Conservation (phyloP, 352 stramenopile genomes). For the Phytophthora cactorum region DNA sequence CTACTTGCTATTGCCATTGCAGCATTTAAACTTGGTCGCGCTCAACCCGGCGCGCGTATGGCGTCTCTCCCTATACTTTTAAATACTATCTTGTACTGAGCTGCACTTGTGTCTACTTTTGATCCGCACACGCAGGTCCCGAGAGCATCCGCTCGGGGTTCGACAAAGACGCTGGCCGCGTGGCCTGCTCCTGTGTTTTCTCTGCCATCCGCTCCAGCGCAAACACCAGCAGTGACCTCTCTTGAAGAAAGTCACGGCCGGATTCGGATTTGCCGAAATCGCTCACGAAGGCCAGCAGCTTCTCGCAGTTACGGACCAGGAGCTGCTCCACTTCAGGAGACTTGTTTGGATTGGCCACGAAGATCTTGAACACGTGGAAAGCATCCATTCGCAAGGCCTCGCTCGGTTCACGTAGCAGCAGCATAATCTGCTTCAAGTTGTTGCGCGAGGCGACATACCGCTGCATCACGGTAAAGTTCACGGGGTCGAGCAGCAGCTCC, state of each 20-base stretch:
- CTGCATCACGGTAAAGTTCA: slow-evolving; percentile 85
- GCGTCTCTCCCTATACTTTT: slow-evolving; percentile 26
- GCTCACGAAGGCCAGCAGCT: slow-evolving; percentile 76
- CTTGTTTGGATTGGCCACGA: slow-evolving; percentile 88
- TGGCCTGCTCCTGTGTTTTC: slow-evolving; percentile 30
- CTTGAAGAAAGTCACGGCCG: slow-evolving; percentile 78
- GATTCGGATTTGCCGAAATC: slow-evolving; percentile 80
- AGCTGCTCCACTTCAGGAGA: slow-evolving; percentile 75
- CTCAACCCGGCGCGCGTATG: slow-evolving; percentile 1
- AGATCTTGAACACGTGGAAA: slow-evolving; percentile 91
- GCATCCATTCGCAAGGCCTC: slow-evolving; percentile 82
- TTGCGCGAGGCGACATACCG: slow-evolving; percentile 70
- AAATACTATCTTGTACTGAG: slow-evolving; percentile 43
- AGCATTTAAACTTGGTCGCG: slow-evolving; percentile 23
- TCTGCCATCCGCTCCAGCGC: slow-evolving; percentile 70
- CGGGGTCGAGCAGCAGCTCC: slow-evolving; percentile 73
- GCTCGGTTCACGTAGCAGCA: slow-evolving; percentile 77
- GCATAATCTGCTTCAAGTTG: slow-evolving; percentile 81
- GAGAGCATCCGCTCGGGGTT: slow-evolving; percentile 41
- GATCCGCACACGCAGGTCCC: slow-evolving; percentile 42
- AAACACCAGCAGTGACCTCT: slow-evolving; percentile 76
- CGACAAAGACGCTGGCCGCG: slow-evolving; percentile 50
- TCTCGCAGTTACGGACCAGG: slow-evolving; percentile 76
- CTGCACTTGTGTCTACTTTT: slow-evolving; percentile 38
- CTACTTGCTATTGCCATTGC: slow-evolving; percentile 10